Evolutionary conservation across 768 basidiomycete genomes (phyloP).

Genomic region (Macrolepiota dolichaula): DNA sequence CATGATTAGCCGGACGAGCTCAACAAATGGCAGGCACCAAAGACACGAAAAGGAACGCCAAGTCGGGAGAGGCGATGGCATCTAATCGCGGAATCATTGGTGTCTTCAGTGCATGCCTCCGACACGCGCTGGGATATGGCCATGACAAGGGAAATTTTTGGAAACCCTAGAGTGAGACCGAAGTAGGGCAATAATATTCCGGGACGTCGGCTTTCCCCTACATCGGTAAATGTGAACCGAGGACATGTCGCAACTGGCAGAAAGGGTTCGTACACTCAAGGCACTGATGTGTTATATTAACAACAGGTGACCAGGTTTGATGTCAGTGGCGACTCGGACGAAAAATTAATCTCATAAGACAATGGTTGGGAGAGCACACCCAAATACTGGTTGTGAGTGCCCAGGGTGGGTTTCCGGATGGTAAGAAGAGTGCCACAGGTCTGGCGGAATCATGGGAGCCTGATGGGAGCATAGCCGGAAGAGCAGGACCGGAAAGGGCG

Average conservation of each 20-base stretch:
- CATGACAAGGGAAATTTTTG: background rate
- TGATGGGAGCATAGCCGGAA: background rate
- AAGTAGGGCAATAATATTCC: conserved; percentile 6
- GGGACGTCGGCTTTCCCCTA: background rate
- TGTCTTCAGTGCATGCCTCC: conserved; percentile 1
- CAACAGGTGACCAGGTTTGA: conserved; percentile 9
- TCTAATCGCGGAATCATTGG: conserved; percentile 9
- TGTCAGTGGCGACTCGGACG: conserved; percentile 1
- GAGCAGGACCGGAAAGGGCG: background rate
- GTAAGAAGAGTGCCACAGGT: background rate
- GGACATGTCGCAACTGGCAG: conserved; percentile 5
- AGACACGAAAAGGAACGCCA: background rate
- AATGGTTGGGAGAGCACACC: background rate
- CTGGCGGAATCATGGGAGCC: background rate
- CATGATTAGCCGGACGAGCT: background rate
- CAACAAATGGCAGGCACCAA: background rate
- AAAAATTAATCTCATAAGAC: background rate
- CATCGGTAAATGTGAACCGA: conserved; percentile 2
- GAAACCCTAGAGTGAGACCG: background rate
- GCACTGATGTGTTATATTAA: background rate
- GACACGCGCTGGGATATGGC: conserved; percentile 4
- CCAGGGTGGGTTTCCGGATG: background rate
- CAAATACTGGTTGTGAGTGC: background rate
- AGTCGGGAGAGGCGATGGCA: background rate
- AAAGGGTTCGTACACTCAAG: background rate